Evolutionary conservation across 352 stramenopile genomes (phyloP).

Genomic region (Aphanomyces cochlioides): DNA sequence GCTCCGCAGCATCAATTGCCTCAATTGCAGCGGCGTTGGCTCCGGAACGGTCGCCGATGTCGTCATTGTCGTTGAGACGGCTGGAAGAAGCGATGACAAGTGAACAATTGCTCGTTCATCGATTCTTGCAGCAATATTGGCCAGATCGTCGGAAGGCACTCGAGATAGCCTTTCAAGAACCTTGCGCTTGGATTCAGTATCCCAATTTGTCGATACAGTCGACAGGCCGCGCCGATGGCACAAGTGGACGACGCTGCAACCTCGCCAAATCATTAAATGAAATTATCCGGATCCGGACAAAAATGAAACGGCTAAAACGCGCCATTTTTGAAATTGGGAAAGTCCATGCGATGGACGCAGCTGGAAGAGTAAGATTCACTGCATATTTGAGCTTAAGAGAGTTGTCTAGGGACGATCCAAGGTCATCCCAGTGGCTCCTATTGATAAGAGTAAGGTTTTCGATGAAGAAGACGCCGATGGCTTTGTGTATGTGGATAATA

Average conservation of each 20-base stretch:
- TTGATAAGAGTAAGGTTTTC: not conserved
- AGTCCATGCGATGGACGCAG: no score
- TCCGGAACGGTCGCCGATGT: not conserved
- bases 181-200: not conserved
- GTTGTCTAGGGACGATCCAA: no score
- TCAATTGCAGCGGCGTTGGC: slow-evolving; percentile 8
- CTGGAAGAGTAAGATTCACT: no score
- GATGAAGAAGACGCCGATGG: slow-evolving; percentile 19
- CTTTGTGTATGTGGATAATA: not conserved
- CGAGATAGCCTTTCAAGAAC: slow-evolving; percentile 15
- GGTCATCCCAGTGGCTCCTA: no score
- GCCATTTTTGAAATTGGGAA: no score
- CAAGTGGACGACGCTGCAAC: not conserved
- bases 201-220: not conserved
- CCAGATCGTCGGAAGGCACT: slow-evolving; percentile 7
- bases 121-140: not conserved
- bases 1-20: slow-evolving; percentile 33
- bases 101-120: not conserved
- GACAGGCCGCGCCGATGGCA: not conserved
- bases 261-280: no score
- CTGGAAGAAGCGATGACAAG: slow-evolving; percentile 4
- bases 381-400: no score
- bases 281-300: no score
- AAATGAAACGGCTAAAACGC: no score
- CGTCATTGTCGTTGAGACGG: not conserved